phyloP scores from a whole-genome alignment of 441 rosid species.

The Erodium moschatum region DNA sequence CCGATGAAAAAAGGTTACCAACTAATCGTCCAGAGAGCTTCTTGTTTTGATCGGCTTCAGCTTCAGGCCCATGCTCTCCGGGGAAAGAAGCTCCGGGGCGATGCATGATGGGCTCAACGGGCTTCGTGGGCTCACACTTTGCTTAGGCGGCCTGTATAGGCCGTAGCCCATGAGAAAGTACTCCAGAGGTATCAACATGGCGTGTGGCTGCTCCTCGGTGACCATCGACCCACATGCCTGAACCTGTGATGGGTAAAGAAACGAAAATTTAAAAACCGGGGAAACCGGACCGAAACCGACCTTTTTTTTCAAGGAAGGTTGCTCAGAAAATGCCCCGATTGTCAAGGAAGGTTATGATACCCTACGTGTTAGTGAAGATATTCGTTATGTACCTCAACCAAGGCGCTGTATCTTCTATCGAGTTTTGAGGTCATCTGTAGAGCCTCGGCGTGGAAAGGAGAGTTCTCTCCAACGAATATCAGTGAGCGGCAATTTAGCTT shows the following conservation, averaged over 20 bases:
- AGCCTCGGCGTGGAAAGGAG: slow-evolving; percentile 67
- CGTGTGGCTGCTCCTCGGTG: slow-evolving; percentile 95
- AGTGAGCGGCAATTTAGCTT: slow-evolving; percentile 72
- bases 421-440: slow-evolving; percentile 53
- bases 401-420: slow-evolving; percentile 60
- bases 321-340: too few species aligned
- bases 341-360: background rate
- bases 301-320: too few species aligned
- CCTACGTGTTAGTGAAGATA: background rate
- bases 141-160: slow-evolving; percentile 48
- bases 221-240: slow-evolving; percentile 94
- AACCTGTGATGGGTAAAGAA: slow-evolving; percentile 38
- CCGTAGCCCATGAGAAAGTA: slow-evolving; percentile 79
- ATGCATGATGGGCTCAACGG: slow-evolving; percentile 75
- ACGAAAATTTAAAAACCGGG: too few species aligned
- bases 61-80: slow-evolving; percentile 96
- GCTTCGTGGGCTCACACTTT: slow-evolving; percentile 76
- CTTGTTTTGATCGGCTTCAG: slow-evolving; percentile 86
- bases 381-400: slow-evolving; percentile 57
- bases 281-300: too few species aligned
- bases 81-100: slow-evolving; percentile 89
- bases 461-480: slow-evolving; percentile 63
- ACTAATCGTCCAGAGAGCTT: slow-evolving; percentile 28
- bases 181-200: slow-evolving; percentile 89
- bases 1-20: background rate